A percentile compares a stretch with the other conserved stretches of the same genome.
phyloP scores from a whole-genome alignment of 139 green algal species.

The Diplosphaera chodatii region DNA sequence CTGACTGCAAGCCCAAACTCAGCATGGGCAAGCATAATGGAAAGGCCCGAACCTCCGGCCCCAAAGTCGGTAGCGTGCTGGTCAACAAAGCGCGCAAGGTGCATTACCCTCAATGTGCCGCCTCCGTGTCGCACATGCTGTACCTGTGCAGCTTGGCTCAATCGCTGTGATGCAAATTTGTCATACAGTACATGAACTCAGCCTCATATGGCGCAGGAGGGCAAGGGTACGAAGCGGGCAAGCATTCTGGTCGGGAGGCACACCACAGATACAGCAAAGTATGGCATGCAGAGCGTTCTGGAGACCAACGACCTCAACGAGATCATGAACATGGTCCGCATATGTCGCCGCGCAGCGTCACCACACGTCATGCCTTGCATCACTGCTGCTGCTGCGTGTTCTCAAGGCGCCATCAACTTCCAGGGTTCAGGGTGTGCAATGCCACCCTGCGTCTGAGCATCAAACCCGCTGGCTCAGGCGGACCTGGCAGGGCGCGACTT shows the following conservation, averaged over 20 bases:
- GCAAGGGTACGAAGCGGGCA: not conserved
- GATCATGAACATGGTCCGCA: constrained; percentile 80
- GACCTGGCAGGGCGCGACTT: constrained; percentile 85
- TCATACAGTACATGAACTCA: no score
- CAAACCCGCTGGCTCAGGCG: no score
- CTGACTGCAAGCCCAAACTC: no score
- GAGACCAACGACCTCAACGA: constrained; percentile 88
- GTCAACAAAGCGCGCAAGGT: constrained; percentile 40
- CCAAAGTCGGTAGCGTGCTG: constrained; percentile 57
- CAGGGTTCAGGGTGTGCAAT: no score
- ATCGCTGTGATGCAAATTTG: not conserved
- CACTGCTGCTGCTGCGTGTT: no score
- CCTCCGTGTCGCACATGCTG: no score
- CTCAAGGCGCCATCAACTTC: no score
- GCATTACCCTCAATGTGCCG: not conserved
- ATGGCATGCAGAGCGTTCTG: constrained; percentile 76
- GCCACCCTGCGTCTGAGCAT: no score
- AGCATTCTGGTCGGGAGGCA: constrained; percentile 21
- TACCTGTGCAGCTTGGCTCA: not conserved
- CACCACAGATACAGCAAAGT: constrained; percentile 1
- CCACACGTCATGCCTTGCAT: no score
- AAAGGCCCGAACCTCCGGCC: constrained; percentile 50
- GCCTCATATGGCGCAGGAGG: not conserved
- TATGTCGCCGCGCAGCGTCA: no score
- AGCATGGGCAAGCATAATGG: constrained; percentile 87